These are phyloP conservation scores for Pachysandra terminalis DNA, from an alignment of 164 flowering plant species.

Conservation along the genomic window DNA sequence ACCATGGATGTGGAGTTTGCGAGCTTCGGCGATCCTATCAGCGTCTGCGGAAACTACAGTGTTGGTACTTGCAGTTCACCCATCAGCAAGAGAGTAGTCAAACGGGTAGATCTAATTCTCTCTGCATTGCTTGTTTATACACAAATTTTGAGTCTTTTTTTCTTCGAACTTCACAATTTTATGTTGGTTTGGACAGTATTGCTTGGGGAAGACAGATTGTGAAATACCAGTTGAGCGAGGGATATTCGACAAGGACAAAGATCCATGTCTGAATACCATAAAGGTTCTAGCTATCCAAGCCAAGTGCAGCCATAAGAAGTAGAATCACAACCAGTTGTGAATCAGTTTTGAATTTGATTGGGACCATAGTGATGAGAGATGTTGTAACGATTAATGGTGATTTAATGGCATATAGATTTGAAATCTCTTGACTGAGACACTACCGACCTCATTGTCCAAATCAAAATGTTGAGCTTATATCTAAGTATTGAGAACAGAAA, in stretches of 20 bases:
- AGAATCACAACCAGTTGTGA: neutral
- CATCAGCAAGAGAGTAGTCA: slow-evolving; percentile 34
- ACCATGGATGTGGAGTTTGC: slow-evolving; percentile 59
- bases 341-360: neutral
- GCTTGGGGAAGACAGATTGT: slow-evolving; percentile 63
- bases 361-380: too few species aligned
- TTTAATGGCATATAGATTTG: too few species aligned
- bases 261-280: slow-evolving; percentile 29
- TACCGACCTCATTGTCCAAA: too few species aligned
- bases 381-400: too few species aligned
- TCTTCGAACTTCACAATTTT: neutral
- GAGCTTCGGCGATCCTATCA: slow-evolving; percentile 64
- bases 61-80: slow-evolving; percentile 52
- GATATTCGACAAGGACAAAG: slow-evolving; percentile 25
- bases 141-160: neutral
- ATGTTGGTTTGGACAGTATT: slow-evolving; percentile 36
- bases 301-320: slow-evolving; percentile 27
- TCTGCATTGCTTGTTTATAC: neutral
- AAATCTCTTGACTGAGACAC: too few species aligned
- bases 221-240: slow-evolving; percentile 33
- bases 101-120: slow-evolving; percentile 40
- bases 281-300: slow-evolving; percentile 75
- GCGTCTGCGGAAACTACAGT: slow-evolving; percentile 53
- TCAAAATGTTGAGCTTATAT: too few species aligned
- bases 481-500: too few species aligned